A percentile compares a stretch with the other conserved stretches of the same genome.
Conservation (phyloP, 2,329 filamentous ascomycete species). For the Penicillium brevicompactum region DNA sequence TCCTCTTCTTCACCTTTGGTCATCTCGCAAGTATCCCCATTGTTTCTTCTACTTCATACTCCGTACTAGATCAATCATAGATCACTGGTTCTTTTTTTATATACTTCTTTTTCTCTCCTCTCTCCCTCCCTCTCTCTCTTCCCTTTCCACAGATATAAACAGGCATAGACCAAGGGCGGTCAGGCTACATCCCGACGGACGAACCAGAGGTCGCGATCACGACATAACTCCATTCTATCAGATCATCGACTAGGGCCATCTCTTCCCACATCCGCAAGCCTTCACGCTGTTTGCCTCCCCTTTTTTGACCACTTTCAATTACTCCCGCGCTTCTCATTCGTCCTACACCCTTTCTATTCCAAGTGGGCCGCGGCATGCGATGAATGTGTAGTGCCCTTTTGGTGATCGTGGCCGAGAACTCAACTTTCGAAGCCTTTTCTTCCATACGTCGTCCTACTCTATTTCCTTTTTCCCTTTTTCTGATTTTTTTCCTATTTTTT, state of each 20-base stretch:
- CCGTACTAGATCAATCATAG: not conserved
- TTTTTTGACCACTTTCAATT: conserved; percentile 6
- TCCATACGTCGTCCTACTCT: not conserved
- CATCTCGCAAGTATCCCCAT: not conserved
- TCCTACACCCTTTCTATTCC: conserved; percentile 10
- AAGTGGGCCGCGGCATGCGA: conserved; percentile 10
- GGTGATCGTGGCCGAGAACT: conserved; percentile 9
- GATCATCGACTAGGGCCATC: conserved; percentile 38
- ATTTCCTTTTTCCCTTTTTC: not conserved
- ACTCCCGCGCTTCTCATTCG: conserved; percentile 5
- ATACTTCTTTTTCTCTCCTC: not conserved
- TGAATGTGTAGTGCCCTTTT: conserved; percentile 3
- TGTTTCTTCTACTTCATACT: not conserved
- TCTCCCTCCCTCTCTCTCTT: not conserved
- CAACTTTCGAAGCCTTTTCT: conserved; percentile 1
- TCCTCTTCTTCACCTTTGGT: not conserved
- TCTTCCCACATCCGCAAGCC: conserved; percentile 5
- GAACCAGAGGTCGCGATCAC: conserved; percentile 40
- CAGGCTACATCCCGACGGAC: conserved; percentile 23
- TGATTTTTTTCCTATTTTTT: not conserved
- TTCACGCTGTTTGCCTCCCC: conserved; percentile 5
- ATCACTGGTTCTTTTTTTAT: not conserved
- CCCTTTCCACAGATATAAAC: not conserved
- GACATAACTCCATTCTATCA: conserved; percentile 49
- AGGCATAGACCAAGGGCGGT: conserved; percentile 19